Percentiles rank a stretch among this genome's conserved stretches.
Conservation (phyloP, 306 rosid genomes). For the Oxytropis ochrocephala region DNA sequence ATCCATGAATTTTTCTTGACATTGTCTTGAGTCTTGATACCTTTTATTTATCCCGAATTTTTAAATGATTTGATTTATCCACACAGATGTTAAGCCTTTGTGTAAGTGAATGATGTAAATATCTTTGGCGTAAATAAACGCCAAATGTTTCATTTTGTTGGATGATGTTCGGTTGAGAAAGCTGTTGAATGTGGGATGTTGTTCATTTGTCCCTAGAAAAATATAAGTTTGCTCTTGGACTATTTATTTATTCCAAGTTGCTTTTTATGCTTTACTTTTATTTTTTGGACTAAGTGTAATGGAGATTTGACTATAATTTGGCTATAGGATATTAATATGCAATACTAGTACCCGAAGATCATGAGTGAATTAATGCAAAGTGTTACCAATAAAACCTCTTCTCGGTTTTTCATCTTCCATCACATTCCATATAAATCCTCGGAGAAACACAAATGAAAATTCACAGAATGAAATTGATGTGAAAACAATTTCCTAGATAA, state of each 20-base stretch:
- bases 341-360: conserved; percentile 83
- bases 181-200: background rate
- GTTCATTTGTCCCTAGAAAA: too few species aligned
- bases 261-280: too few species aligned
- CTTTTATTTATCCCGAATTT: too few species aligned
- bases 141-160: background rate
- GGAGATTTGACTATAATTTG: conserved; percentile 22
- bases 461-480: conserved; percentile 33
- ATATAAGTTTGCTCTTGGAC: too few species aligned
- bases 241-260: too few species aligned
- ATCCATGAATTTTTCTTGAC: background rate
- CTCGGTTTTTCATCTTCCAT: conserved; percentile 62
- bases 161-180: background rate
- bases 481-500: conserved; percentile 34
- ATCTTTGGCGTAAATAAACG: background rate
- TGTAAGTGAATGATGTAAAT: background rate
- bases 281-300: conserved; percentile 11
- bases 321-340: conserved; percentile 70
- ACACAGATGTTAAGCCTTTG: background rate
- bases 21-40: too few species aligned
- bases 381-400: conserved; percentile 61
- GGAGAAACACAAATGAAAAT: background rate
- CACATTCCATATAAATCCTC: conserved; percentile 38
- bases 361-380: conserved; percentile 65
- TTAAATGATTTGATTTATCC: too few species aligned